Percentiles rank a stretch among this genome's conserved stretches.
phyloP scores from a whole-genome alignment of 2,329 filamentous ascomycete species.

The Aspergillus tanneri region DNA sequence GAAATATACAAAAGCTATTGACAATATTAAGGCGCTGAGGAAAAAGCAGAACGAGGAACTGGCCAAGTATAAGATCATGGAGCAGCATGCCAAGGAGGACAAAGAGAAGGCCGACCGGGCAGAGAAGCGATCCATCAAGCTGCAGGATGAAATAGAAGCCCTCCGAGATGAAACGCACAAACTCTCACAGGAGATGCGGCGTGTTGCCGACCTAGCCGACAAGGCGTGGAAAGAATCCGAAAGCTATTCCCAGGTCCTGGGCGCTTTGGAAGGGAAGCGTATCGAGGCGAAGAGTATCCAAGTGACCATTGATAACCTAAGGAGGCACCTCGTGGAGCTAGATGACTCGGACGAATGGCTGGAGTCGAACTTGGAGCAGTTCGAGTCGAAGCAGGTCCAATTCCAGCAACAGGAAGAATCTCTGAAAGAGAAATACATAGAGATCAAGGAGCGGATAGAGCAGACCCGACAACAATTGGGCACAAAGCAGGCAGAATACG shows the following conservation, averaged over 20 bases:
- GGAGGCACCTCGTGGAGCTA: slow-evolving; percentile 71
- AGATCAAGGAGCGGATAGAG: slow-evolving; percentile 57
- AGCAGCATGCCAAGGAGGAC: slow-evolving; percentile 74
- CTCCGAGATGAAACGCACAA: slow-evolving; percentile 62
- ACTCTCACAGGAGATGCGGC: slow-evolving; percentile 50
- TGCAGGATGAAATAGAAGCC: slow-evolving; percentile 62
- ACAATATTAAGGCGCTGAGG: slow-evolving; percentile 82
- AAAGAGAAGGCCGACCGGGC: slow-evolving; percentile 79
- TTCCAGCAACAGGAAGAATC: slow-evolving; percentile 63
- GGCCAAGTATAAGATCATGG: slow-evolving; percentile 68
- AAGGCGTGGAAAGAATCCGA: slow-evolving; percentile 72
- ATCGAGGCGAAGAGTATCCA: slow-evolving; percentile 71
- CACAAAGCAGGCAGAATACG: slow-evolving; percentile 50
- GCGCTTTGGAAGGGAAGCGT: slow-evolving; percentile 71
- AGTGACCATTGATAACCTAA: slow-evolving; percentile 68
- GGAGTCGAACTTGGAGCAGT: slow-evolving; percentile 69
- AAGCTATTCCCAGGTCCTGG: slow-evolving; percentile 71
- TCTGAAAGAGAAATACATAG: slow-evolving; percentile 63
- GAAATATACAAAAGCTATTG: slow-evolving; percentile 96
- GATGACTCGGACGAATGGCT: slow-evolving; percentile 75
- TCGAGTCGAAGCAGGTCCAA: slow-evolving; percentile 69
- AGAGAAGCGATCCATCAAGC: slow-evolving; percentile 62
- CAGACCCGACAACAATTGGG: slow-evolving; percentile 44
- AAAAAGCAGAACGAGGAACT: slow-evolving; percentile 81
- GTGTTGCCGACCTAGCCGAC: slow-evolving; percentile 52